Base-by-base conservation (phyloP, 495 filamentous ascomycete genomes). In the Achaetomiella virescens region DNA sequence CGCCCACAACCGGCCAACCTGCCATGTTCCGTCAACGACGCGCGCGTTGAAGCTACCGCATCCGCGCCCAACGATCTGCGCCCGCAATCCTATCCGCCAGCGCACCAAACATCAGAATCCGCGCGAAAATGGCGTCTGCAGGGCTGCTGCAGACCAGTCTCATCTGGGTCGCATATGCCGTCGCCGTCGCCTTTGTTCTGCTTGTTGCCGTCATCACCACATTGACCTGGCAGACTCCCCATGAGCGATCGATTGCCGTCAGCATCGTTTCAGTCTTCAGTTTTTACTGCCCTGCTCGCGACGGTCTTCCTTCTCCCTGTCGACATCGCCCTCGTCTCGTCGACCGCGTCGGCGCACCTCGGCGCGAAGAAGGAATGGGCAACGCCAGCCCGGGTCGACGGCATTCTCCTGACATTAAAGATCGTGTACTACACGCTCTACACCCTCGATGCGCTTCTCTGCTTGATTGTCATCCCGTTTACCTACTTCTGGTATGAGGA, bases 401-500 rank as follows among this genome's bases (percentile, higher is more conserved):
- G 77, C 52, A 96, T 97, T 45, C 73, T 88, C 4, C 76, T 81
- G 29, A 88, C 88, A 1, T 75, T 99, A 40, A 88, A 88, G 63
- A 81, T 93, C 54, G 84, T 96, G 48, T 99, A 97, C 70, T 99
- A 97, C 70, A 78, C 82, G 0, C 78, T 97, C 1, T 99, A 97
- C 71, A 92, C 87, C 29, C 70, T 96, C 56, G 95, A 99, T 71
- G 91, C 91, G 1, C 68, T 95, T 2, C 84, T 99, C 14, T 97
- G 95, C 66, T 77, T 99, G 36, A 65, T 98, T 33, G 82, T 96
- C 18, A 84, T 96, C 18, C 93, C 93, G 1, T 99, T 99, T 66
- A 85, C 90, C 12, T 99, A 97, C 72, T 99, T 99, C 72, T 96
- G 85, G 84, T 95, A 95, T 59, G 93, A 99, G 72, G 95, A 97